These are phyloP conservation scores for Sugiyamaella qingdaonensis DNA, from an alignment of 805 yeast genomes.

Conservation along the genomic window DNA sequence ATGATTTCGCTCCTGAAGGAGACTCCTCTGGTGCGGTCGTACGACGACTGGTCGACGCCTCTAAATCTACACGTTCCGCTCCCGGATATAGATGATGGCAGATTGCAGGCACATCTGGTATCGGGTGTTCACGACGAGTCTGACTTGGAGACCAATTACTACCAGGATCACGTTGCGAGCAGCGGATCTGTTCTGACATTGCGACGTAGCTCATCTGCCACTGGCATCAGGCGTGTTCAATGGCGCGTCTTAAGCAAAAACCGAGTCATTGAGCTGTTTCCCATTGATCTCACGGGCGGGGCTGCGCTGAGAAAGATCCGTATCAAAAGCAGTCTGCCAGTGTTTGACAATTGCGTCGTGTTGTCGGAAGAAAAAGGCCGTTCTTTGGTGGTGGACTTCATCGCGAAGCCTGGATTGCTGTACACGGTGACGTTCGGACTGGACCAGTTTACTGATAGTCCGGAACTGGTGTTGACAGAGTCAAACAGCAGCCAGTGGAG, in stretches of 20 bases:
- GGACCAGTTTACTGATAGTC: conserved; percentile 37
- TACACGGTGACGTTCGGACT: conserved; percentile 46
- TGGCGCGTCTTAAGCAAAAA: conserved; percentile 16
- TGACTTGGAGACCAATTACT: conserved; percentile 18
- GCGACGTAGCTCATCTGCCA: background rate
- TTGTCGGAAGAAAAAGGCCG: conserved; percentile 33
- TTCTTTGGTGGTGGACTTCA: conserved; percentile 46
- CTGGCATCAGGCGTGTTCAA: conserved; percentile 2
- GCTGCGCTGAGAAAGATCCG: conserved; percentile 32
- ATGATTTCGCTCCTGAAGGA: background rate
- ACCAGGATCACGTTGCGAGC: conserved; percentile 20
- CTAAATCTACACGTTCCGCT: background rate
- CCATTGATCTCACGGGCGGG: conserved; percentile 12
- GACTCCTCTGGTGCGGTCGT: background rate
- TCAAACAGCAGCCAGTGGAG: conserved; percentile 49
- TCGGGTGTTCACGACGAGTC: conserved; percentile 2
- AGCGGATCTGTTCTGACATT: background rate
- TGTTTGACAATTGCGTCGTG: conserved; percentile 37
- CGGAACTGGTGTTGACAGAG: conserved; percentile 15
- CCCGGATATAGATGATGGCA: background rate
- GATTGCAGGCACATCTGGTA: background rate
- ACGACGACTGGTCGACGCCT: background rate
- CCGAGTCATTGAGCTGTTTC: conserved; percentile 20
- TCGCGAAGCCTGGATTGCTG: conserved; percentile 48
- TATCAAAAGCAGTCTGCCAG: conserved; percentile 38